phyloP scores from a whole-genome alignment of 2,329 filamentous ascomycete species.

The Biscogniauxia marginata region DNA sequence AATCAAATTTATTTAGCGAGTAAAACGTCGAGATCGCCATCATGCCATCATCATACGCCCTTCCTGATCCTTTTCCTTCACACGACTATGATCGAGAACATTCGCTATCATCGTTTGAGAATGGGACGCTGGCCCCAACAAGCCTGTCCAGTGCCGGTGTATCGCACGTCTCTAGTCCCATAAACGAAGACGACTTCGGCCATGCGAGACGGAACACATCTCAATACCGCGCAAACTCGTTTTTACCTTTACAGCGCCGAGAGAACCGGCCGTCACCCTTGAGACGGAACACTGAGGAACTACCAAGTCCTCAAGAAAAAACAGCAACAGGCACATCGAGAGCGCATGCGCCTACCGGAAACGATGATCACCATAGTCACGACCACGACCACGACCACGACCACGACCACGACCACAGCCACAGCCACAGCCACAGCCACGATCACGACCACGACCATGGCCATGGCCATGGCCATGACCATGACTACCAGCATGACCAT shows the following conservation, averaged over 20 bases:
- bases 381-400: constrained; percentile 15
- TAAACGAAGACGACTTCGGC: constrained; percentile 26
- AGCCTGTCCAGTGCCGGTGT: background rate
- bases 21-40: constrained; percentile 9
- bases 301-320: constrained; percentile 19
- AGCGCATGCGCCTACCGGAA: constrained; percentile 28
- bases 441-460: constrained; percentile 10
- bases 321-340: constrained; percentile 15
- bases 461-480: constrained; percentile 10
- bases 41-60: constrained; percentile 53
- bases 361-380: constrained; percentile 26
- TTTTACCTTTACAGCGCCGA: constrained; percentile 31
- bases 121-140: background rate
- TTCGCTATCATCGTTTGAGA: background rate
- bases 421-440: constrained; percentile 4
- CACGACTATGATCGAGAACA: constrained; percentile 29
- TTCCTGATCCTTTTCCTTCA: constrained; percentile 51
- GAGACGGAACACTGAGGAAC: constrained; percentile 27
- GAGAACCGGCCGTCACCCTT: constrained; percentile 35
- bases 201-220: constrained; percentile 28
- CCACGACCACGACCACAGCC: constrained; percentile 9
- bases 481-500: constrained; percentile 19
- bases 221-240: constrained; percentile 35
- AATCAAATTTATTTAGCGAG: background rate
- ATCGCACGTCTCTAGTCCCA: background rate